A percentile compares a stretch with the other conserved stretches of the same genome.
Evolutionary conservation across 495 filamentous ascomycete species (phyloP).

Genomic region (Trichocladium antarcticum): DNA sequence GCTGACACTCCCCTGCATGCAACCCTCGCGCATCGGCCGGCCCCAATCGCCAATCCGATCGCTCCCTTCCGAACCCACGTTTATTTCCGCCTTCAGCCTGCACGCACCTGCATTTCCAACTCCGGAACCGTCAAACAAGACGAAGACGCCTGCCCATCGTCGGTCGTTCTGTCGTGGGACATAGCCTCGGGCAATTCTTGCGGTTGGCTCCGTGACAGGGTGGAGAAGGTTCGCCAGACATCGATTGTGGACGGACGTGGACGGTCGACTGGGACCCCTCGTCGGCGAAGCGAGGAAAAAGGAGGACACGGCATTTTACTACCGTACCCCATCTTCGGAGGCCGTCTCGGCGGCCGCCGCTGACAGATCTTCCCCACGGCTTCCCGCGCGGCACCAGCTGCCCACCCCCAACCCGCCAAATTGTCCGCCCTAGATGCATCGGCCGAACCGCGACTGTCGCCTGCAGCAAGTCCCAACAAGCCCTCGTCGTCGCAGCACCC

Average conservation of each 20-base stretch:
- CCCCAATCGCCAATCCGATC: too few species aligned
- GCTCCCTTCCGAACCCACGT: too few species aligned
- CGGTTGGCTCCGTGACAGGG: constrained; percentile 1
- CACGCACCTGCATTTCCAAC: too few species aligned
- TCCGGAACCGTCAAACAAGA: too few species aligned
- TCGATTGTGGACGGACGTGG: background rate
- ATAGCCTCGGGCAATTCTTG: too few species aligned
- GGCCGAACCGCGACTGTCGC: background rate
- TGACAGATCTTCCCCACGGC: constrained; percentile 34
- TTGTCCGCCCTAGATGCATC: constrained; percentile 32
- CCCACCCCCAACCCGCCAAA: constrained; percentile 19
- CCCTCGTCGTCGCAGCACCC: constrained; percentile 30
- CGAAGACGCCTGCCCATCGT: too few species aligned
- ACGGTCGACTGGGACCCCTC: background rate
- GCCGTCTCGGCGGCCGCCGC: constrained; percentile 35
- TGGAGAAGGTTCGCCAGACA: constrained; percentile 2
- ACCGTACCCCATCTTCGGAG: constrained; percentile 14
- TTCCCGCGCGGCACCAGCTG: constrained; percentile 31
- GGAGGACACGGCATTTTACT: background rate
- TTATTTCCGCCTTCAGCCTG: too few species aligned
- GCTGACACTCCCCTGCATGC: too few species aligned
- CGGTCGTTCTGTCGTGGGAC: too few species aligned
- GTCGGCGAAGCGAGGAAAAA: background rate
- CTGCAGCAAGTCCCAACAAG: constrained; percentile 23
- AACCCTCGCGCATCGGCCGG: too few species aligned